Base-by-base conservation (phyloP, 257 asterid species). In the Perilla frutescens region DNA sequence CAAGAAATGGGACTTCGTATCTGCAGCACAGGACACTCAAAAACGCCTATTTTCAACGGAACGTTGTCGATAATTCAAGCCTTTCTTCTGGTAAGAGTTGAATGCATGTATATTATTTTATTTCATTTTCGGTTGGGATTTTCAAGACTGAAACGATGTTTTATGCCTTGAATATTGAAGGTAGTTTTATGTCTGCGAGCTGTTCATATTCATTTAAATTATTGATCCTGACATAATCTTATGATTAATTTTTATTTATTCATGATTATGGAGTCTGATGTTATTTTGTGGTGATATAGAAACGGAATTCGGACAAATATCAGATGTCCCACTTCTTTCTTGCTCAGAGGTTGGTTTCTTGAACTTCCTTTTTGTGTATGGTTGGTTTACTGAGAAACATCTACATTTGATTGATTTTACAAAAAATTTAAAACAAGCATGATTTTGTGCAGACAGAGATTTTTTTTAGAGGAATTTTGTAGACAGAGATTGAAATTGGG, bases 291-390 rank as follows among this genome's bases (percentile, higher is more conserved):
- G 45, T 61, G 62, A 45, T 73, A 41, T 85, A 87, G 90, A 70
- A 64, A 77, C 82, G 60, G 86, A 76, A 60, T 40, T 77, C 29
- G 51, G 70, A 70, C 62, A 77, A 72, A 14, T 76, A 20, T 63
- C 75, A 59, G 87, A 87, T 60, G 82, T 89, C 47, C 93, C 96
- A 6, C 73, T 89, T 60, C 91, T 93, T 83, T 77, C 94, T 68
- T 83, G 87, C 82, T 73, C 90, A 9, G 90, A 93, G 98, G 98
- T 93, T 76, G 71, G 82, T 68, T 77, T 74, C 78, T 66, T 71
- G 37, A 32, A 34, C 44, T 11, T 61, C 8, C 8, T 29, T 10
- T 67, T 7, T 59, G 14, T 32, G 48, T 51, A 44, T 8, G 37
- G 14, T n/a, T 8, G 37, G 14, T n/a, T 51, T 20, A 15, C 4